A percentile compares a stretch with the other conserved stretches of the same genome.
These are phyloP conservation scores for Lavandula angustifolia DNA, from an alignment of 257 asterid genomes.

Conservation along the genomic window DNA sequence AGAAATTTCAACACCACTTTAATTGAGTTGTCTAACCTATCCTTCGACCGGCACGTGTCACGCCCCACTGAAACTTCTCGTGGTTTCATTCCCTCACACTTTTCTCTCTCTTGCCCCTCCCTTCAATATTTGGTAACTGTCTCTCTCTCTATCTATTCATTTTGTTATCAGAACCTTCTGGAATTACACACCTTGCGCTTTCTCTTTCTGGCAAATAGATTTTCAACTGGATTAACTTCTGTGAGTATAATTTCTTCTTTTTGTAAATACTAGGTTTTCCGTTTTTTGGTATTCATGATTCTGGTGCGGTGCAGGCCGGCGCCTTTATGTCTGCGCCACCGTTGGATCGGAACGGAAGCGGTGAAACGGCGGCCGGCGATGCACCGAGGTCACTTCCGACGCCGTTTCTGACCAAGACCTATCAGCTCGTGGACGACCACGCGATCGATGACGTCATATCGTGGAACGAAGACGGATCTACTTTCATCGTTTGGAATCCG, in stretches of 20 bases:
- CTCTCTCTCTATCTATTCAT: slow-evolving; percentile 1
- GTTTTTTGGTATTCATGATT: slow-evolving; percentile 21
- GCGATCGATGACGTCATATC: slow-evolving; percentile 70
- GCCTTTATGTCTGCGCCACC: slow-evolving; percentile 51
- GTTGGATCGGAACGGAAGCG: slow-evolving; percentile 52
- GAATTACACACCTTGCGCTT: slow-evolving; percentile 42
- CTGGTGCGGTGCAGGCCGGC: slow-evolving; percentile 21
- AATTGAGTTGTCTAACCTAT: slow-evolving; percentile 27
- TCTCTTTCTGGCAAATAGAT: slow-evolving; percentile 33
- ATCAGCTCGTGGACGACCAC: slow-evolving; percentile 74
- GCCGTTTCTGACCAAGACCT: slow-evolving; percentile 85
- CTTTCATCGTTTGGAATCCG: slow-evolving; percentile 85
- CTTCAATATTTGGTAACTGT: neutral
- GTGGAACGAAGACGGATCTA: slow-evolving; percentile 90
- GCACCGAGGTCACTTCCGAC: slow-evolving; percentile 67
- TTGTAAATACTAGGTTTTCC: no score
- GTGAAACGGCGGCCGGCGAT: slow-evolving; percentile 52
- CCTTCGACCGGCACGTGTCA: slow-evolving; percentile 31
- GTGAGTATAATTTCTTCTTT: slow-evolving; percentile 13
- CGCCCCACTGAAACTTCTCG: slow-evolving; percentile 51
- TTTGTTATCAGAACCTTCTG: slow-evolving; percentile 59
- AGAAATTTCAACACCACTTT: slow-evolving; percentile 28
- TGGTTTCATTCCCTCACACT: slow-evolving; percentile 31
- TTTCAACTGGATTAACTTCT: slow-evolving; percentile 28
- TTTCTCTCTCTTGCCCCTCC: neutral